phyloP scores from a whole-genome alignment of 2,329 filamentous ascomycete genomes.

The Exophiala xenobiotica region DNA sequence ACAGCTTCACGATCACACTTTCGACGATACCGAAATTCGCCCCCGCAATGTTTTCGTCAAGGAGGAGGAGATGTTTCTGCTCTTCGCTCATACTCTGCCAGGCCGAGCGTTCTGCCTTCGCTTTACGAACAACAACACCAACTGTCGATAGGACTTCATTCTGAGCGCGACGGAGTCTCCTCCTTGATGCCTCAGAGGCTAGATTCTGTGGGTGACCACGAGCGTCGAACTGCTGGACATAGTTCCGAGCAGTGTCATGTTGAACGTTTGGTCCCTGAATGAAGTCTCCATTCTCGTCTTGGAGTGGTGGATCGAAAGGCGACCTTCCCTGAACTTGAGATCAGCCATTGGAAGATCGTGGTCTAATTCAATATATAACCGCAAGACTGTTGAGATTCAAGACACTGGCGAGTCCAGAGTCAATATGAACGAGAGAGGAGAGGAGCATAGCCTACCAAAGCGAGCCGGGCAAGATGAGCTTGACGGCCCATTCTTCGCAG shows the following conservation, averaged over 20 bases:
- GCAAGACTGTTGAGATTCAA: no score
- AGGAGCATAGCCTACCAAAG: slow-evolving; percentile 40
- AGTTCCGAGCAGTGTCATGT: slow-evolving; percentile 40
- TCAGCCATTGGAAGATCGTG: no score
- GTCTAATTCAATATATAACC: no score
- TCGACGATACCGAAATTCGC: slow-evolving; percentile 8
- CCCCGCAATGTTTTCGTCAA: slow-evolving; percentile 21
- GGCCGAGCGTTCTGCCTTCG: slow-evolving; percentile 33
- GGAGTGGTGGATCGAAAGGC: slow-evolving; percentile 26
- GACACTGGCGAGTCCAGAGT: background rate
- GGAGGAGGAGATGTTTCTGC: slow-evolving; percentile 41
- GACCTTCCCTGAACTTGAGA: slow-evolving; percentile 25
- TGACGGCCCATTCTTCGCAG: slow-evolving; percentile 42
- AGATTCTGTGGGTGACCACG: slow-evolving; percentile 49
- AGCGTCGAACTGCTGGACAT: slow-evolving; percentile 49
- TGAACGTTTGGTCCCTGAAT: slow-evolving; percentile 27
- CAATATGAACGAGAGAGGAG: background rate
- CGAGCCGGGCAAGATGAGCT: slow-evolving; percentile 46
- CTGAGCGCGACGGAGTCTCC: slow-evolving; percentile 47
- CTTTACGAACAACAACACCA: slow-evolving; percentile 48
- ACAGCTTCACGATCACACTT: slow-evolving; percentile 10
- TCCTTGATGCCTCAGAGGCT: slow-evolving; percentile 40
- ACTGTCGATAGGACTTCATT: slow-evolving; percentile 52
- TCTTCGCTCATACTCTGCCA: slow-evolving; percentile 31
- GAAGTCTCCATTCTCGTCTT: slow-evolving; percentile 29